Conservation (phyloP, 257 asterid genomes). For the Nicotiana attenuata region DNA sequence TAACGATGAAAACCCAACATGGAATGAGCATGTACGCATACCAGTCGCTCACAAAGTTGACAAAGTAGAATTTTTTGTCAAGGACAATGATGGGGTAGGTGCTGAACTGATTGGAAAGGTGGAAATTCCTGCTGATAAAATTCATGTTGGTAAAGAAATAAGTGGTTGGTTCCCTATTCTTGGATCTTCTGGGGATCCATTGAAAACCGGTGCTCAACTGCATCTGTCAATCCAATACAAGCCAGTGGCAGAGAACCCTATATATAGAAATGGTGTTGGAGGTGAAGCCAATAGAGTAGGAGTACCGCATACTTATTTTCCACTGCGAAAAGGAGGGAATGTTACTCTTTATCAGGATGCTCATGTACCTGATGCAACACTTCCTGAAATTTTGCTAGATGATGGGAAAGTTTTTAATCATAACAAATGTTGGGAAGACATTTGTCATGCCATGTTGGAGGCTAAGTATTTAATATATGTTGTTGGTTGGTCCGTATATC, state of each 20-base stretch:
- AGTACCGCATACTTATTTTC: slow-evolving; percentile 66
- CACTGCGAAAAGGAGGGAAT: slow-evolving; percentile 66
- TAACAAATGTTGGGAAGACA: slow-evolving; percentile 74
- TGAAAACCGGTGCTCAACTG: slow-evolving; percentile 57
- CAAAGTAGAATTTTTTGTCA: slow-evolving; percentile 72
- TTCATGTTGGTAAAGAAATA: slow-evolving; percentile 49
- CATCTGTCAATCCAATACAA: slow-evolving; percentile 53
- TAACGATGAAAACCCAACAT: slow-evolving; percentile 74
- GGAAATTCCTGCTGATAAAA: slow-evolving; percentile 43
- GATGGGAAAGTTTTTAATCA: slow-evolving; percentile 33
- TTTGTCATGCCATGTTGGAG: slow-evolving; percentile 65
- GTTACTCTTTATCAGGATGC: slow-evolving; percentile 79
- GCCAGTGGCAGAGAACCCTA: slow-evolving; percentile 40
- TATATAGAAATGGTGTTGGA: slow-evolving; percentile 38
- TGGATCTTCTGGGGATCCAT: slow-evolving; percentile 61
- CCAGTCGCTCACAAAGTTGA: slow-evolving; percentile 86
- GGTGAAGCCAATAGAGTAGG: slow-evolving; percentile 28
- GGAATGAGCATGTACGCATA: slow-evolving; percentile 74
- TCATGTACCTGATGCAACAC: slow-evolving; percentile 55
- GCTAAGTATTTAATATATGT: slow-evolving; percentile 70
- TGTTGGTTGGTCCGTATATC: slow-evolving; percentile 72
- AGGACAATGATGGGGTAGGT: slow-evolving; percentile 83
- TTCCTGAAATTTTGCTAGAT: slow-evolving; percentile 54
- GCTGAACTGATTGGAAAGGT: slow-evolving; percentile 81
- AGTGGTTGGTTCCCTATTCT: slow-evolving; percentile 80